Percentiles rank a stretch among this genome's conserved stretches.
Evolutionary conservation across 768 basidiomycete genomes (phyloP).

Genomic region (Suillus alpinus): DNA sequence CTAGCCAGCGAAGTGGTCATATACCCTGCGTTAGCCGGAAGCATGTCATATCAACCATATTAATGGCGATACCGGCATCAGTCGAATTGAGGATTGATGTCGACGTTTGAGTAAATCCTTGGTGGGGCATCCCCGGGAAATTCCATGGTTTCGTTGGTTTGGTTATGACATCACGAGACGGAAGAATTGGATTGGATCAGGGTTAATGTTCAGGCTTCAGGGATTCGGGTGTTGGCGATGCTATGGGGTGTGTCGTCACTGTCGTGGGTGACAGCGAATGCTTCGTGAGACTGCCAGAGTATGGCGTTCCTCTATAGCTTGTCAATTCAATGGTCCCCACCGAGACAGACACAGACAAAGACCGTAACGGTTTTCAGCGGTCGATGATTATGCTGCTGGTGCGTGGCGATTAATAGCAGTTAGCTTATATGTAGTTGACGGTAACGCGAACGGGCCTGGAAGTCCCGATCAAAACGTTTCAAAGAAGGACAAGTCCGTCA

Average conservation of each 20-base stretch:
- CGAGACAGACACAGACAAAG: conserved; percentile 2
- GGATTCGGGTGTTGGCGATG: neutral
- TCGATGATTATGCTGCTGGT: neutral
- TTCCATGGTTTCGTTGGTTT: neutral
- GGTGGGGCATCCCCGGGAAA: conserved; percentile 1
- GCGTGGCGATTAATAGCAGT: neutral
- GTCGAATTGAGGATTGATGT: neutral
- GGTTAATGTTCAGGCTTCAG: neutral
- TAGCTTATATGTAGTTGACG: neutral
- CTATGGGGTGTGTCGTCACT: neutral
- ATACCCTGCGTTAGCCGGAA: neutral
- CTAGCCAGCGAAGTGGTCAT: neutral
- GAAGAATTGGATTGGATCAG: conserved; percentile 4
- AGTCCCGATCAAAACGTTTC: neutral
- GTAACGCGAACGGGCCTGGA: too few relatives aligned
- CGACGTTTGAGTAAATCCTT: neutral
- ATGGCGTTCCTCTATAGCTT: conserved; percentile 1
- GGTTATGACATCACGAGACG: neutral
- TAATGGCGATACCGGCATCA: neutral
- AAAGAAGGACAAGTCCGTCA: neutral
- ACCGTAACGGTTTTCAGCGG: neutral
- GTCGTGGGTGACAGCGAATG: neutral
- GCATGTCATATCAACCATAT: conserved; percentile 3
- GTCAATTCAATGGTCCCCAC: neutral
- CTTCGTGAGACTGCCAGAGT: neutral